phyloP scores from a whole-genome alignment of 2,329 filamentous ascomycete genomes.

The Cladosporium sp. region DNA sequence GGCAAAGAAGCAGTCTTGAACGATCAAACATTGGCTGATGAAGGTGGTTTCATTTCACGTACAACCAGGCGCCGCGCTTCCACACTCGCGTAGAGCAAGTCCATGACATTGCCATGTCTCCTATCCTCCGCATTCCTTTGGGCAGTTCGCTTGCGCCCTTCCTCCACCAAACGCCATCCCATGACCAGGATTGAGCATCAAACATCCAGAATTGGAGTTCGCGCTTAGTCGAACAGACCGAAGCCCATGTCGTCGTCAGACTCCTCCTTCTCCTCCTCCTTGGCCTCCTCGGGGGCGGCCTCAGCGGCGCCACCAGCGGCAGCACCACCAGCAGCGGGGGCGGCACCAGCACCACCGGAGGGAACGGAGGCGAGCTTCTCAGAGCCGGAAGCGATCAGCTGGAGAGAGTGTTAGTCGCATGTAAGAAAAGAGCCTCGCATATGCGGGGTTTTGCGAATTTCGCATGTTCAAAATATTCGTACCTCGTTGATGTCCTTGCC shows the following conservation, averaged over 20 bases:
- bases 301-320: constrained; percentile 66
- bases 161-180: constrained; percentile 10
- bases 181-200: constrained; percentile 7
- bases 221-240: constrained; percentile 62
- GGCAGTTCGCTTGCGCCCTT: constrained; percentile 7
- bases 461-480: constrained; percentile 37
- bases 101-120: constrained; percentile 9
- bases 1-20: neutral
- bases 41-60: constrained; percentile 10
- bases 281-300: constrained; percentile 55
- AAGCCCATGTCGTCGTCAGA: constrained; percentile 74
- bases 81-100: constrained; percentile 5
- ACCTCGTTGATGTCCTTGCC: constrained; percentile 93
- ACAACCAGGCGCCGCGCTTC: constrained; percentile 10
- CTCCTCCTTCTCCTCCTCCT: constrained; percentile 74
- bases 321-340: constrained; percentile 57
- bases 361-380: constrained; percentile 96
- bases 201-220: constrained; percentile 8
- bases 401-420: constrained; percentile 27
- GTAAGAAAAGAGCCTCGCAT: neutral
- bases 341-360: constrained; percentile 79
- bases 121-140: constrained; percentile 4
- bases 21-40: constrained; percentile 1
- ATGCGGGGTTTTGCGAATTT: neutral
- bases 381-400: constrained; percentile 89